Evolutionary conservation across 352 stramenopile genomes (phyloP).

Genomic region (Blastocystis hominis): DNA sequence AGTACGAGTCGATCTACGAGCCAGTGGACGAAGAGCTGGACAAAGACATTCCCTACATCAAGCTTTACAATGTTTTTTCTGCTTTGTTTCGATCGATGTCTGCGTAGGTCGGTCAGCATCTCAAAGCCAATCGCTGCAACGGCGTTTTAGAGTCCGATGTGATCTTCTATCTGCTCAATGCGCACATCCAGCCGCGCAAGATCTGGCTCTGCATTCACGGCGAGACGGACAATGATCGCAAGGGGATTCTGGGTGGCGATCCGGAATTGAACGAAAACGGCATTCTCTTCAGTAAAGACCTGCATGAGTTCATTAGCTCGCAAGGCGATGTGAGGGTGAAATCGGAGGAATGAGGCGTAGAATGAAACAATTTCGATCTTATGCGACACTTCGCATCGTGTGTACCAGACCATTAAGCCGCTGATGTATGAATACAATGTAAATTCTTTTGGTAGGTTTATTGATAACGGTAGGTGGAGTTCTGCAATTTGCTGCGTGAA

Average conservation of each 20-base stretch:
- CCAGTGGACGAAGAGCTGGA: constrained; percentile 76
- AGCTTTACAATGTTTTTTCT: constrained; percentile 72
- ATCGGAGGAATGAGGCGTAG: constrained; percentile 37
- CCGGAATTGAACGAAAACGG: constrained; percentile 71
- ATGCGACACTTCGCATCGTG: constrained; percentile 32
- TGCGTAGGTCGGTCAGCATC: constrained; percentile 60
- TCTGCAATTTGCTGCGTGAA: constrained; percentile 79
- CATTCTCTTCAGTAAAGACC: constrained; percentile 69
- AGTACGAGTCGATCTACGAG: constrained; percentile 68
- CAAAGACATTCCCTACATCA: constrained; percentile 77
- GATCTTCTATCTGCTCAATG: constrained; percentile 69
- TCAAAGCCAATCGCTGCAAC: constrained; percentile 60
- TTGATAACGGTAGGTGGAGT: constrained; percentile 58
- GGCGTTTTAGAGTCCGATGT: constrained; percentile 64
- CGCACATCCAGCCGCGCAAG: constrained; percentile 75
- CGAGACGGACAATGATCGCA: constrained; percentile 70
- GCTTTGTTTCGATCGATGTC: neutral
- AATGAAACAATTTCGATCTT: constrained; percentile 24
- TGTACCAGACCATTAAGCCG: constrained; percentile 23
- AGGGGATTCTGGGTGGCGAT: constrained; percentile 66
- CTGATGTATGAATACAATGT: constrained; percentile 59
- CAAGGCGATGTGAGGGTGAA: constrained; percentile 64
- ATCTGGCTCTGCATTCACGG: constrained; percentile 79
- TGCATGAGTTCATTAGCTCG: constrained; percentile 74
- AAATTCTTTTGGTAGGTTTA: neutral